These are phyloP conservation scores for Claviceps pazoutovae DNA, from an alignment of 2,329 filamentous ascomycete genomes.

Conservation along the genomic window DNA sequence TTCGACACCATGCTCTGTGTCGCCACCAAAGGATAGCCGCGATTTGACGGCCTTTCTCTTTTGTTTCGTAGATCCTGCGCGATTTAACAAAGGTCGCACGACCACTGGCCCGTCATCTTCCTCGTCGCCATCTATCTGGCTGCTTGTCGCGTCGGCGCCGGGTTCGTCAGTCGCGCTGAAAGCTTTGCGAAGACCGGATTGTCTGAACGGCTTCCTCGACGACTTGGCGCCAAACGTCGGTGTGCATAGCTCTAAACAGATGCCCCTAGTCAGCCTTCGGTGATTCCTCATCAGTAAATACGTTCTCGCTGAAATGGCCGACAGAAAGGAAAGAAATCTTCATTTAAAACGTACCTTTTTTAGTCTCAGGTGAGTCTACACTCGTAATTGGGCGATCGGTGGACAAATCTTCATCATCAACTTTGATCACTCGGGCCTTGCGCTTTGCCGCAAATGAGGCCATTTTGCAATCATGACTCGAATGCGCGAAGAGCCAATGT, in stretches of 20 bases:
- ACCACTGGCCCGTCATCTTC: conserved; percentile 34
- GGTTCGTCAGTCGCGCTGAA: conserved; percentile 32
- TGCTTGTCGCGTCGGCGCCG: conserved; percentile 9
- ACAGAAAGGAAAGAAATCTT: neutral
- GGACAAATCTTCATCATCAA: conserved; percentile 49
- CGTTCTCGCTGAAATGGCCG: conserved; percentile 8
- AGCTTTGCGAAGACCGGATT: conserved; percentile 44
- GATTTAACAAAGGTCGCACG: conserved; percentile 32
- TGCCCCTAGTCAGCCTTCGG: conserved; percentile 18
- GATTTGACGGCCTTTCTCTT: conserved; percentile 49
- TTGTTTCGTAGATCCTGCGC: conserved; percentile 37
- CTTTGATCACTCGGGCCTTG: conserved; percentile 66
- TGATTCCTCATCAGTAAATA: conserved; percentile 18
- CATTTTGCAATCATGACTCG: conserved; percentile 23
- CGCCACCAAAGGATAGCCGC: conserved; percentile 63
- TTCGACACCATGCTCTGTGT: conserved; percentile 32
- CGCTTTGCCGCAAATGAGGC: conserved; percentile 42
- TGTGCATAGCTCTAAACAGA: conserved; percentile 19
- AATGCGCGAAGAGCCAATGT: neutral
- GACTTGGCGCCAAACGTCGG: conserved; percentile 28
- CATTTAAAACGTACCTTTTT: conserved; percentile 23
- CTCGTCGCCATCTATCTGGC: conserved; percentile 22
- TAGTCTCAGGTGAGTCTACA: conserved; percentile 12
- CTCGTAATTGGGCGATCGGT: conserved; percentile 7
- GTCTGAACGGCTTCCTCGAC: conserved; percentile 38